Evolutionary conservation across 2,329 filamentous ascomycete genomes (phyloP).

Genomic region (Ilyonectria mors-panacis): DNA sequence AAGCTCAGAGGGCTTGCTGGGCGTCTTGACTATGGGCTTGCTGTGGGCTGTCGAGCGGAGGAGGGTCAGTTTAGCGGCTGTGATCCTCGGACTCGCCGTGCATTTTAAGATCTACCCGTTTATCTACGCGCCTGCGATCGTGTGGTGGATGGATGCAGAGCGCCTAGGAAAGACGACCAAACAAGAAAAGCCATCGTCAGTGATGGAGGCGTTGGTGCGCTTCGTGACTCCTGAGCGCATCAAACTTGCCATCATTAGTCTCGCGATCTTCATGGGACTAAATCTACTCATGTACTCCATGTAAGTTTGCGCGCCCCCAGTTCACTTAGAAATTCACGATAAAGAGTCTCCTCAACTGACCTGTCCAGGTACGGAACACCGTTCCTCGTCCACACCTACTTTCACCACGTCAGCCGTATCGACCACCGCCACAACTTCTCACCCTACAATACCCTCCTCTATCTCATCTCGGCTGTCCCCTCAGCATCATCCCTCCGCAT

Average conservation of each 20-base stretch:
- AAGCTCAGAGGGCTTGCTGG: constrained; percentile 91
- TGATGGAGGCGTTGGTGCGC: constrained; percentile 43
- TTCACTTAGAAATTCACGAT: not conserved
- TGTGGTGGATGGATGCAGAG: constrained; percentile 83
- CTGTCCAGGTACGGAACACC: constrained; percentile 77
- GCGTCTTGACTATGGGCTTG: constrained; percentile 85
- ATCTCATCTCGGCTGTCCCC: constrained; percentile 80
- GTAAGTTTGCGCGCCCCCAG: constrained; percentile 60
- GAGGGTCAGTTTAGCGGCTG: constrained; percentile 76
- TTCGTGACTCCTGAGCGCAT: constrained; percentile 72
- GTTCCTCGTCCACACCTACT: constrained; percentile 91
- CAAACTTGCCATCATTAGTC: constrained; percentile 73
- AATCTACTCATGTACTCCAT: constrained; percentile 85
- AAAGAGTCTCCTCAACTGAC: constrained; percentile 15
- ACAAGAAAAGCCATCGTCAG: constrained; percentile 33
- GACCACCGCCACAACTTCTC: constrained; percentile 99
- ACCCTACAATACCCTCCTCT: constrained; percentile 92
- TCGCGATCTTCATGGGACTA: constrained; percentile 79
- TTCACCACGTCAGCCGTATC: constrained; percentile 92
- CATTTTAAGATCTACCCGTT: constrained; percentile 99
- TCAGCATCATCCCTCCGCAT: constrained; percentile 62
- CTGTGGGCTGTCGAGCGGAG: constrained; percentile 84
- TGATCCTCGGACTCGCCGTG: constrained; percentile 85
- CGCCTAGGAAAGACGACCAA: constrained; percentile 51
- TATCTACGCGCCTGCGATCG: constrained; percentile 87